Conservation (phyloP, 805 yeast genomes). For the Candida easanensis region DNA sequence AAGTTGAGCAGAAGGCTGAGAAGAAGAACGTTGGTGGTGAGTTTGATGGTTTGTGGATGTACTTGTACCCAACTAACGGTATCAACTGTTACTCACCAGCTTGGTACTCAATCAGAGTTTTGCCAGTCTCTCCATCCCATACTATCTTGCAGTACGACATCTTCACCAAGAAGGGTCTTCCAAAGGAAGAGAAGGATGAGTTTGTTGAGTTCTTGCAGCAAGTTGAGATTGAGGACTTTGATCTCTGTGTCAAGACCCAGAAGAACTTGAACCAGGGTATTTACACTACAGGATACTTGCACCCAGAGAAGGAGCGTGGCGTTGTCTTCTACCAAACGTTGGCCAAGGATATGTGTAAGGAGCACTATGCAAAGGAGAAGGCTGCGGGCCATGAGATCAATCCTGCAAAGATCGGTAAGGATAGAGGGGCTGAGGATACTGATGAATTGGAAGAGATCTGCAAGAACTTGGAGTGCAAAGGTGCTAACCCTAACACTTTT, state of each 20-base stretch:
- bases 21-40: constrained; percentile 60
- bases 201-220: constrained; percentile 61
- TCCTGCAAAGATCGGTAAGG: constrained; percentile 45
- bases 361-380: constrained; percentile 46
- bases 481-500: constrained; percentile 36
- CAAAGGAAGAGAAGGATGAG: constrained; percentile 51
- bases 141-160: constrained; percentile 60
- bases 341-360: constrained; percentile 56
- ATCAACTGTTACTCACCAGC: constrained; percentile 66
- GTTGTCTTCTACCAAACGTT: constrained; percentile 55
- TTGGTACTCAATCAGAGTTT: constrained; percentile 60
- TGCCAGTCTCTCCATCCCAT: constrained; percentile 51
- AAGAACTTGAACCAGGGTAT: constrained; percentile 60
- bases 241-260: constrained; percentile 57
- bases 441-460: constrained; percentile 51
- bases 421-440: constrained; percentile 38
- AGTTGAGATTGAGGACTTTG: constrained; percentile 61
- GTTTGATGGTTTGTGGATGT: constrained; percentile 62
- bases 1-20: constrained; percentile 23
- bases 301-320: constrained; percentile 57
- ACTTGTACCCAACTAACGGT: constrained; percentile 58
- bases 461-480: constrained; percentile 48
- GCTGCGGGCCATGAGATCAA: constrained; percentile 44
- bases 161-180: constrained; percentile 57
- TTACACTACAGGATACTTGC: constrained; percentile 56